Evolutionary conservation across 148 eudicot species (phyloP).

Genomic region (Arctostaphylos glauca): DNA sequence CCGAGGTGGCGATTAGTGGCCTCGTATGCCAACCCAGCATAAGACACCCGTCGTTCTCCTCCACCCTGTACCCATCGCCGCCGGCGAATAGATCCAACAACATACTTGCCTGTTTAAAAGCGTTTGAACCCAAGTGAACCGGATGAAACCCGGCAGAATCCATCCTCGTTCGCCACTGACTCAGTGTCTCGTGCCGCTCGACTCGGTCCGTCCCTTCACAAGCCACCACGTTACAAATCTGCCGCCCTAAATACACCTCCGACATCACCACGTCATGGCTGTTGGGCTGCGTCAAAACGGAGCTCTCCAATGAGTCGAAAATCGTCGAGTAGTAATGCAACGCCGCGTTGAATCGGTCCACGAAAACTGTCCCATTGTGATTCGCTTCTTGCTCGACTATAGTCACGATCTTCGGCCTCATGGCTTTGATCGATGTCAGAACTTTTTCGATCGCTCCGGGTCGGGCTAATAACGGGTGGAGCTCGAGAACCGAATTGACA

Average conservation of each 20-base stretch:
- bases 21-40: slow-evolving; percentile 89
- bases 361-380: slow-evolving; percentile 60
- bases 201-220: slow-evolving; percentile 79
- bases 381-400: slow-evolving; percentile 82
- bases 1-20: slow-evolving; percentile 94
- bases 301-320: slow-evolving; percentile 82
- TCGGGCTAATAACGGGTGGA: slow-evolving; percentile 54
- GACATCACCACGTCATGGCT: slow-evolving; percentile 67
- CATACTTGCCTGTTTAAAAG: slow-evolving; percentile 83
- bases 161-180: slow-evolving; percentile 69
- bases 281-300: slow-evolving; percentile 36
- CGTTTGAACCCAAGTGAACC: slow-evolving; percentile 82
- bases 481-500: slow-evolving; percentile 78
- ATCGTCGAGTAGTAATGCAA: slow-evolving; percentile 80
- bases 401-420: slow-evolving; percentile 78
- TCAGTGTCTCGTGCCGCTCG: slow-evolving; percentile 80
- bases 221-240: slow-evolving; percentile 91
- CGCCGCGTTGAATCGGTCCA: slow-evolving; percentile 79
- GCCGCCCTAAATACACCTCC: slow-evolving; percentile 74
- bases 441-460: slow-evolving; percentile 65
- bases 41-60: slow-evolving; percentile 74
- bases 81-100: slow-evolving; percentile 60
- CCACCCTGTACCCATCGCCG: slow-evolving; percentile 87
- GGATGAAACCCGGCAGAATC: slow-evolving; percentile 56
- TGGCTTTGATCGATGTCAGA: slow-evolving; percentile 44